These are phyloP conservation scores for Clarireedia hainanense DNA, from an alignment of 2,329 filamentous ascomycete genomes.

Conservation along the genomic window DNA sequence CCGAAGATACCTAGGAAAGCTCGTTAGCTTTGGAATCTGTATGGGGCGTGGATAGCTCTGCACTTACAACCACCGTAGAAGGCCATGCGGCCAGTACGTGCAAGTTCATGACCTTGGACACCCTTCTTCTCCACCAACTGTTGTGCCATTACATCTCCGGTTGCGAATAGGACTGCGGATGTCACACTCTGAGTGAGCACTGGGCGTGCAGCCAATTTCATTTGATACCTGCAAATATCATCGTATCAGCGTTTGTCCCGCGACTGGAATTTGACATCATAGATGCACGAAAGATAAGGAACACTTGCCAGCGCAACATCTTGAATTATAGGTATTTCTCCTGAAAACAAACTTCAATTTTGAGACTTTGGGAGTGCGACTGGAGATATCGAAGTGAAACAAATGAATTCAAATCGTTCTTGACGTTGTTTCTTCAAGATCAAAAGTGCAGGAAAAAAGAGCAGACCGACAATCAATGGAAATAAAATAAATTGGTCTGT, in stretches of 20 bases:
- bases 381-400: too few relatives aligned
- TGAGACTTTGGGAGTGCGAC: too few relatives aligned
- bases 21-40: background rate
- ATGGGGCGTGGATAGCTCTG: background rate
- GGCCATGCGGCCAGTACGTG: conserved; percentile 69
- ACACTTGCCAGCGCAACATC: conserved; percentile 28
- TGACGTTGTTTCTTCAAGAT: background rate
- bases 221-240: conserved; percentile 64
- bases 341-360: background rate
- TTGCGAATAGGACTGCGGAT: conserved; percentile 85
- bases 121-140: conserved; percentile 82
- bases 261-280: background rate
- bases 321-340: conserved; percentile 3
- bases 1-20: conserved; percentile 52
- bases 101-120: conserved; percentile 64
- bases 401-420: background rate
- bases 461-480: background rate
- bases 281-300: background rate
- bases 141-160: conserved; percentile 85
- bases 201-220: conserved; percentile 69
- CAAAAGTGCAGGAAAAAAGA: background rate
- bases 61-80: conserved; percentile 59
- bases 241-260: conserved; percentile 7
- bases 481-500: background rate
- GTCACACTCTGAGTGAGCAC: conserved; percentile 86